Percentiles rank a stretch among this genome's conserved stretches.
phyloP scores from a whole-genome alignment of 306 rosid species.

The Oxytropis ochrocephala region DNA sequence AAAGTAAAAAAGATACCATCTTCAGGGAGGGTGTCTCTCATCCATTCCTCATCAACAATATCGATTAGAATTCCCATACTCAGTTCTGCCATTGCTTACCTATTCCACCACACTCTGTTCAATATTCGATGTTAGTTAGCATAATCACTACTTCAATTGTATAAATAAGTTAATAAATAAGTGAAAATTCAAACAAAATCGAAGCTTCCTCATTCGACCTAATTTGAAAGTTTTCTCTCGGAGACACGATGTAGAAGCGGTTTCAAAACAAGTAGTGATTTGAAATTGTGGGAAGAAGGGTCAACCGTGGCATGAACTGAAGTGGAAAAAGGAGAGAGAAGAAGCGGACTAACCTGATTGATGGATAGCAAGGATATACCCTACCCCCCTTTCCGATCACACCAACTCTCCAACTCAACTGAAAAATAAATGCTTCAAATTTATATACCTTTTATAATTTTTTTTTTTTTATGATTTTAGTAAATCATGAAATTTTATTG shows the following conservation, averaged over 20 bases:
- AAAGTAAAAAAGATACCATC: conserved; percentile 43
- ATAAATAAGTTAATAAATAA: not conserved
- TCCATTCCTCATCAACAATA: conserved; percentile 85
- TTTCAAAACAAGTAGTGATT: not conserved
- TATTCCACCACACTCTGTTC: not conserved
- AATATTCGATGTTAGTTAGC: not conserved
- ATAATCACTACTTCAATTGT: not conserved
- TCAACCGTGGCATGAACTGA: not conserved
- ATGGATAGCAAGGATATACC: too few relatives aligned
- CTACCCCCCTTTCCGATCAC: too few relatives aligned
- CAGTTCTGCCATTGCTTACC: conserved; percentile 51
- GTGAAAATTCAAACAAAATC: not conserved
- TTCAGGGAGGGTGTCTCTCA: conserved; percentile 81
- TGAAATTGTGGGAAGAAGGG: not conserved
- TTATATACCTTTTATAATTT: too few relatives aligned
- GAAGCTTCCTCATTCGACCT: not conserved
- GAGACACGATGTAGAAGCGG: not conserved
- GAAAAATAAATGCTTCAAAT: too few relatives aligned
- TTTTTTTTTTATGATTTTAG: too few relatives aligned
- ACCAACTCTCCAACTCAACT: too few relatives aligned
- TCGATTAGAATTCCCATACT: conserved; percentile 65
- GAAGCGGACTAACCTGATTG: not conserved
- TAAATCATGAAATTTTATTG: too few relatives aligned
- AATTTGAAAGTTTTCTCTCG: not conserved
- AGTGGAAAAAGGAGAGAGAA: not conserved